phyloP scores from a whole-genome alignment of 176 grass and related monocot genomes.

The Oryza australiensis region DNA sequence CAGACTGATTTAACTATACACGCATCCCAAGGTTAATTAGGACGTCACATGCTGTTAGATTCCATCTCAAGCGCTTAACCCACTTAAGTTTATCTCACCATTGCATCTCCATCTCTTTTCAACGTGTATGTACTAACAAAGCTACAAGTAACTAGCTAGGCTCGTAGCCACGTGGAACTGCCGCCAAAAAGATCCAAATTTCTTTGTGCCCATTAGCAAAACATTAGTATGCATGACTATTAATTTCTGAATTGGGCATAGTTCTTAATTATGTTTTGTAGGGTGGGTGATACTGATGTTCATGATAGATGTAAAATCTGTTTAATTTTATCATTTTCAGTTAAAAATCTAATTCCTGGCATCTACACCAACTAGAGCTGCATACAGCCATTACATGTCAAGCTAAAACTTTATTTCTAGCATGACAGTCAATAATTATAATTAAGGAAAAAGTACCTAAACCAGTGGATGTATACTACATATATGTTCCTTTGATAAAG shows the following conservation, averaged over 20 bases:
- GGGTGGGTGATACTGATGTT: no score
- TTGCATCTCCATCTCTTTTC: background rate
- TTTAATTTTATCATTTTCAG: background rate
- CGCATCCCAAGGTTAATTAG: slow-evolving; percentile 33
- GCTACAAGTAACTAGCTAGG: slow-evolving; percentile 19
- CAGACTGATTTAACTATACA: background rate
- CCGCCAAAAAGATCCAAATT: background rate
- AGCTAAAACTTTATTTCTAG: no score
- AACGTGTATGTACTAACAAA: background rate
- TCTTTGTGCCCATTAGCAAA: no score
- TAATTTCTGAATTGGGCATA: no score
- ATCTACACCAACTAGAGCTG: background rate
- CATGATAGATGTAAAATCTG: no score
- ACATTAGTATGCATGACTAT: no score
- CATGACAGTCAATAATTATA: no score
- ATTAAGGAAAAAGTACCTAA: no score
- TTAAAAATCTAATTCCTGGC: background rate
- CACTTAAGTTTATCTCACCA: background rate
- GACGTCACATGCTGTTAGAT: slow-evolving; percentile 38
- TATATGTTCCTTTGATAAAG: no score
- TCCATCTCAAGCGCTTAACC: slow-evolving; percentile 16
- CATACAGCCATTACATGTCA: no score
- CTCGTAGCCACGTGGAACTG: slow-evolving; percentile 18
- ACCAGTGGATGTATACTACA: no score
- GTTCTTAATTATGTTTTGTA: no score